Conservation (phyloP, 176 grass and related monocot genomes). For the Raddia guianensis region DNA sequence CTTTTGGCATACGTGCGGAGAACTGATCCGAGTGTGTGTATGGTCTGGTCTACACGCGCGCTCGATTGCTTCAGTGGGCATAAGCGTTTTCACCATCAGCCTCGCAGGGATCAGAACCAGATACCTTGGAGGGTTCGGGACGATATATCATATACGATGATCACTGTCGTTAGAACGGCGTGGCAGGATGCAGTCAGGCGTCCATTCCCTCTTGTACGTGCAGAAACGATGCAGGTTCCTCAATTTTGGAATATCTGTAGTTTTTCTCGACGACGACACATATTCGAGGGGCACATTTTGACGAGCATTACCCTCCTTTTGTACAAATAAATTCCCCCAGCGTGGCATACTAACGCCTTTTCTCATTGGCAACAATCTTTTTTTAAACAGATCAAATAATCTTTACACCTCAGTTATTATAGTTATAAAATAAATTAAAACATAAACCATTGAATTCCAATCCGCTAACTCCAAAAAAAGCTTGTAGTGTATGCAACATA, state of each 20-base stretch:
- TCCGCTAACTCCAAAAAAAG: no score
- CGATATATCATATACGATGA: conserved; percentile 26
- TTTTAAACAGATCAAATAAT: no score
- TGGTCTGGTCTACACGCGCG: neutral
- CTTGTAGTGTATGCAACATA: no score
- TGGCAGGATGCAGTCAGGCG: neutral
- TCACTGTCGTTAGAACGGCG: neutral
- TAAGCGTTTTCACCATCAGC: conserved; percentile 36
- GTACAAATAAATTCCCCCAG: neutral
- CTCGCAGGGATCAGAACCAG: conserved; percentile 29
- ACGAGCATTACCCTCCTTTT: conserved; percentile 1
- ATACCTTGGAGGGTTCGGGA: conserved; percentile 53
- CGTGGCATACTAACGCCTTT: neutral
- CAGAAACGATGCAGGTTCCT: no score
- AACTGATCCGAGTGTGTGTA: neutral
- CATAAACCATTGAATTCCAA: no score
- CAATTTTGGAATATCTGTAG: conserved; percentile 16
- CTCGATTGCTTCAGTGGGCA: conserved; percentile 31
- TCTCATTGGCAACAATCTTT: neutral
- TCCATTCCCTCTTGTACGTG: no score
- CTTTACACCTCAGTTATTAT: no score
- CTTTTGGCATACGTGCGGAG: conserved; percentile 28
- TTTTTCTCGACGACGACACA: neutral
- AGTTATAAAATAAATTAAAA: no score
- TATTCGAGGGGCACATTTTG: conserved; percentile 2